phyloP scores from a whole-genome alignment of 2,329 filamentous ascomycete genomes.

The Teratosphaeria zuluensis region DNA sequence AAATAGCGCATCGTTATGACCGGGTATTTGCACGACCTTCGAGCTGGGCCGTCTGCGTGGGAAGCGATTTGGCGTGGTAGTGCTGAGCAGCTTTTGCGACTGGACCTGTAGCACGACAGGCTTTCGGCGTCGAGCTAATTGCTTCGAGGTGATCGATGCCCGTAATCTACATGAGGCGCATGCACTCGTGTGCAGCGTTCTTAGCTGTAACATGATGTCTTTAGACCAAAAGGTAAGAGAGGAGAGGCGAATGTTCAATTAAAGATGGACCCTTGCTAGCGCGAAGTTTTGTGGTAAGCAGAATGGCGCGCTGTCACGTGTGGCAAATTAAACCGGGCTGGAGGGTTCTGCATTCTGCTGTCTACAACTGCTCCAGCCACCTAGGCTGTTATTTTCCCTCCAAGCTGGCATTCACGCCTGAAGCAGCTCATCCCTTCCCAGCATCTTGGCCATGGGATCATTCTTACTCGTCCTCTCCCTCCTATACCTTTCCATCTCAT shows the following conservation, averaged over 20 bases:
- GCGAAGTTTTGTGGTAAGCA: neutral
- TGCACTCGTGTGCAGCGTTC: neutral
- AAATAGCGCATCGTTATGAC: neutral
- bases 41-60: neutral
- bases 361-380: neutral
- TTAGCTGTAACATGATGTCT: neutral
- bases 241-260: neutral
- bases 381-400: neutral
- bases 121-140: slow-evolving; percentile 4
- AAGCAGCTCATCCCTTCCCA: slow-evolving; percentile 49
- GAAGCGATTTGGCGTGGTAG: neutral
- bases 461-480: slow-evolving; percentile 62
- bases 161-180: slow-evolving; percentile 12
- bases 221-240: neutral
- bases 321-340: neutral
- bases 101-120: neutral
- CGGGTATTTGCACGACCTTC: neutral
- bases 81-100: neutral
- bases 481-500: slow-evolving; percentile 78
- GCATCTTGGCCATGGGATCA: slow-evolving; percentile 77
- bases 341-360: neutral
- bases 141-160: slow-evolving; percentile 8
- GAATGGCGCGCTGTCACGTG: neutral
- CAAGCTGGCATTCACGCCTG: neutral
- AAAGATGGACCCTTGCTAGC: neutral